Conservation (phyloP, 129 eudicot genomes). For the Apium graveolens region DNA sequence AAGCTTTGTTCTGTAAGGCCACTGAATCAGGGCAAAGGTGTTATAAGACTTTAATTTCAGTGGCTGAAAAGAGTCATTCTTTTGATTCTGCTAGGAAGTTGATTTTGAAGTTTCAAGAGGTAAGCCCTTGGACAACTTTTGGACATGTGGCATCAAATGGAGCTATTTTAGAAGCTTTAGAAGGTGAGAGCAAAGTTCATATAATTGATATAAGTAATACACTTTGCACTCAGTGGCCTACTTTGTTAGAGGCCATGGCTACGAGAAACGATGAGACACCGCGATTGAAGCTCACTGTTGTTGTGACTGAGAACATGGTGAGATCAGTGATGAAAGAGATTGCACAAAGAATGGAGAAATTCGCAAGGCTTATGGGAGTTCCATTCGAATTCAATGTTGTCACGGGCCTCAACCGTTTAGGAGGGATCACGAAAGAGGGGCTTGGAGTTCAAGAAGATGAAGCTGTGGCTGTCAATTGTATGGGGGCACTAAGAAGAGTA, state of each 20-base stretch:
- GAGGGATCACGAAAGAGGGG: slow-evolving; percentile 44
- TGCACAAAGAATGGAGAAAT: slow-evolving; percentile 74
- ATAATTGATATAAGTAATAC: slow-evolving; percentile 84
- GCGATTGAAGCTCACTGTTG: slow-evolving; percentile 56
- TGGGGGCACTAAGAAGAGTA: slow-evolving; percentile 52
- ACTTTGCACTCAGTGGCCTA: slow-evolving; percentile 94
- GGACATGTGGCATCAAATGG: slow-evolving; percentile 97
- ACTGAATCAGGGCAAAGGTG: slow-evolving; percentile 60
- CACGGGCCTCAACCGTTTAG: slow-evolving; percentile 30
- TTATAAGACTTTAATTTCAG: slow-evolving; percentile 53
- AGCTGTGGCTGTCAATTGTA: slow-evolving; percentile 62
- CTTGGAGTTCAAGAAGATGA: slow-evolving; percentile 61
- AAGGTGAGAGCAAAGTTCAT: slow-evolving; percentile 64
- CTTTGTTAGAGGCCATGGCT: slow-evolving; percentile 73
- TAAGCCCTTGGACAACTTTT: slow-evolving; percentile 87
- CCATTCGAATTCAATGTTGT: slow-evolving; percentile 71
- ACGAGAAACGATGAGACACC: slow-evolving; percentile 77
- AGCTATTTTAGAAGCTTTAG: slow-evolving; percentile 80
- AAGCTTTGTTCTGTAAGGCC: slow-evolving; percentile 73
- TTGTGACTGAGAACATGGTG: slow-evolving; percentile 40
- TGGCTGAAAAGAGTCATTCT: slow-evolving; percentile 56
- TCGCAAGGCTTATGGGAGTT: slow-evolving; percentile 89
- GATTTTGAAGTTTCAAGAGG: slow-evolving; percentile 77
- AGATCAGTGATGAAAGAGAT: slow-evolving; percentile 65
- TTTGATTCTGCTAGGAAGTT: slow-evolving; percentile 61